Evolutionary conservation across 495 filamentous ascomycete species (phyloP).

Genomic region (Aspergillus bridgeri): DNA sequence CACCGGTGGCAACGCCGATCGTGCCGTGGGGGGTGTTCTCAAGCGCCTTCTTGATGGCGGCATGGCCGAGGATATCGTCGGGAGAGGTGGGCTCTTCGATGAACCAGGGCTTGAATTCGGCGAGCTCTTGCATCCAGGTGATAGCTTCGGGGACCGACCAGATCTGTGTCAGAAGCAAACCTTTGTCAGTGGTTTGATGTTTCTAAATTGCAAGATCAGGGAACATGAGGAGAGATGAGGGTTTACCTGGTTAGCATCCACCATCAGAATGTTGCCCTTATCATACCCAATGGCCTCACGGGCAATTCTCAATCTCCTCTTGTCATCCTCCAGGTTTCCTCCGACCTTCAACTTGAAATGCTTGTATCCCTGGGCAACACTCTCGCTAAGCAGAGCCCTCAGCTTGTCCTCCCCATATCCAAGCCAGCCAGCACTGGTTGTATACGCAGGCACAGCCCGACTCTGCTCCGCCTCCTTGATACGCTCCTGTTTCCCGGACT

Average conservation of each 20-base stretch:
- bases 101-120: constrained; percentile 90
- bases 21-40: constrained; percentile 55
- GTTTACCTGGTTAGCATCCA: constrained; percentile 84
- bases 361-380: constrained; percentile 68
- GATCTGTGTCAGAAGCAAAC: constrained; percentile 38
- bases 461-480: constrained; percentile 66
- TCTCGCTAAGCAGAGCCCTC: constrained; percentile 65
- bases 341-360: constrained; percentile 96
- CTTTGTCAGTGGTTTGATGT: neutral
- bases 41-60: constrained; percentile 76
- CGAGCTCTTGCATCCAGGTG: constrained; percentile 77
- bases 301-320: constrained; percentile 66
- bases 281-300: constrained; percentile 83
- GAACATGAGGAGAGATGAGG: neutral
- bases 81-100: constrained; percentile 96
- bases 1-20: constrained; percentile 86
- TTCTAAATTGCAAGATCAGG: neutral
- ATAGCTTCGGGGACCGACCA: constrained; percentile 93
- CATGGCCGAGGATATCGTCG: constrained; percentile 88
- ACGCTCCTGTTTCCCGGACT: constrained; percentile 61
- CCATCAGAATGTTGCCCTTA: constrained; percentile 83
- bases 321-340: constrained; percentile 65
- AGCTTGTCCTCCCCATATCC: constrained; percentile 89
- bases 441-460: constrained; percentile 83
- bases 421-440: constrained; percentile 89